Evolutionary conservation across 805 yeast species (phyloP).

Genomic region (Ogataea corticis): DNA sequence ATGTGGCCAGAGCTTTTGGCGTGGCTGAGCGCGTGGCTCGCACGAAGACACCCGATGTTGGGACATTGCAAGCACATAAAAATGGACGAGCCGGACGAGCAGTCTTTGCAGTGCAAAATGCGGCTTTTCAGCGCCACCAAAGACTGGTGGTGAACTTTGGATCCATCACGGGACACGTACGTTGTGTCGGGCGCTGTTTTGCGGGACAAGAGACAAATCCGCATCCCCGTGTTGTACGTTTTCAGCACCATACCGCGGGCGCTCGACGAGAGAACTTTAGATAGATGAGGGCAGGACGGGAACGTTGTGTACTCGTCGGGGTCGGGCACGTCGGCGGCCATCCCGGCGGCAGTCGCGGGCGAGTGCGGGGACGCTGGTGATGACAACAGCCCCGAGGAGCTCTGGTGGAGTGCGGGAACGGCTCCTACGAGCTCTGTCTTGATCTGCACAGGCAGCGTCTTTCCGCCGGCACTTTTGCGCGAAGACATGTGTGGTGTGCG

Average conservation of each 20-base stretch:
- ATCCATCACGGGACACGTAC: constrained; percentile 40
- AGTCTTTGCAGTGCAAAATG: constrained; percentile 52
- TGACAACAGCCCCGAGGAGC: background rate
- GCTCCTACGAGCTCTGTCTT: background rate
- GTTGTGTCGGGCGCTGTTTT: constrained; percentile 11
- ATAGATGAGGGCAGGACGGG: constrained; percentile 51
- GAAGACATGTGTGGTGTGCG: constrained; percentile 14
- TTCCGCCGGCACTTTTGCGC: constrained; percentile 21
- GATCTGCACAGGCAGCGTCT: constrained; percentile 6
- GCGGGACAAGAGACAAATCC: constrained; percentile 38
- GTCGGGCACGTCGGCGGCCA: constrained; percentile 21
- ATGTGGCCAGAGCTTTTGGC: constrained; percentile 50
- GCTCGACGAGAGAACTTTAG: constrained; percentile 46
- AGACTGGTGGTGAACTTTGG: constrained; percentile 36
- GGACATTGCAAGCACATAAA: constrained; percentile 79
- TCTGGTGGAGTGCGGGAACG: constrained; percentile 3
- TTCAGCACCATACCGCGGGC: constrained; percentile 50
- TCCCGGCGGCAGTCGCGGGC: constrained; percentile 12
- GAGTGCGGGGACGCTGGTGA: background rate
- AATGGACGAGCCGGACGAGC: constrained; percentile 42
- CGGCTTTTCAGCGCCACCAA: constrained; percentile 43
- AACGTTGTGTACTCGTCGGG: constrained; percentile 25
- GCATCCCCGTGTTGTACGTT: constrained; percentile 54
- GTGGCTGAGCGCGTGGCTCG: constrained; percentile 48
- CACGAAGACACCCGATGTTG: constrained; percentile 66